phyloP scores from a whole-genome alignment of 176 grass and related monocot species.

The Musa schizocarpa region DNA sequence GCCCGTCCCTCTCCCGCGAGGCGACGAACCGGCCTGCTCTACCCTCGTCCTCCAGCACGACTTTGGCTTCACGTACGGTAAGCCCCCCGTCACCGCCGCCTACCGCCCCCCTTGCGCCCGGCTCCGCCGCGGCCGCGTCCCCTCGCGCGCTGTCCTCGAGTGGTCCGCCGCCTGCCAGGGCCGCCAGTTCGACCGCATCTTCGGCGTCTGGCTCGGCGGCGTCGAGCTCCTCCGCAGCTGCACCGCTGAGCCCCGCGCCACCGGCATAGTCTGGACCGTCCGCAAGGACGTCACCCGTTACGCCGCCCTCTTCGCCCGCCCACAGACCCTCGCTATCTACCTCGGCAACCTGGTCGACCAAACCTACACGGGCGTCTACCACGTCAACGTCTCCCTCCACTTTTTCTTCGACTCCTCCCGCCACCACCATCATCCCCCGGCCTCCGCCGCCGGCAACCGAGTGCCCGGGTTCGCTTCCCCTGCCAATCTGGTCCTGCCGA shows the following conservation, averaged over 20 bases:
- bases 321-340: conserved; percentile 53
- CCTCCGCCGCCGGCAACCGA: not conserved
- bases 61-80: conserved; percentile 48
- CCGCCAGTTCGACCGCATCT: conserved; percentile 61
- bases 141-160: conserved; percentile 58
- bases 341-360: conserved; percentile 60
- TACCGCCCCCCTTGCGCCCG: conserved; percentile 54
- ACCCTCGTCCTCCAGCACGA: conserved; percentile 49
- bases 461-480: conserved; percentile 38
- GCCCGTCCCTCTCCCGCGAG: conserved; percentile 39
- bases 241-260: conserved; percentile 53
- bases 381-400: conserved; percentile 57
- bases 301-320: conserved; percentile 47
- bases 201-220: conserved; percentile 72
- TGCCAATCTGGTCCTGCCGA: conserved; percentile 50
- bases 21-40: conserved; percentile 44
- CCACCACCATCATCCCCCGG: not conserved
- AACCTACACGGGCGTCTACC: conserved; percentile 59
- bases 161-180: conserved; percentile 51
- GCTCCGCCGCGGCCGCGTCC: not conserved
- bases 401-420: conserved; percentile 48
- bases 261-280: conserved; percentile 58
- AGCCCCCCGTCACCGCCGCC: conserved; percentile 39
- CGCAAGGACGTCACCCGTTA: conserved; percentile 67
- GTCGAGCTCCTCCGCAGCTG: conserved; percentile 65